phyloP scores from a whole-genome alignment of 2,329 filamentous ascomycete genomes.

The Epichloe baconii region DNA sequence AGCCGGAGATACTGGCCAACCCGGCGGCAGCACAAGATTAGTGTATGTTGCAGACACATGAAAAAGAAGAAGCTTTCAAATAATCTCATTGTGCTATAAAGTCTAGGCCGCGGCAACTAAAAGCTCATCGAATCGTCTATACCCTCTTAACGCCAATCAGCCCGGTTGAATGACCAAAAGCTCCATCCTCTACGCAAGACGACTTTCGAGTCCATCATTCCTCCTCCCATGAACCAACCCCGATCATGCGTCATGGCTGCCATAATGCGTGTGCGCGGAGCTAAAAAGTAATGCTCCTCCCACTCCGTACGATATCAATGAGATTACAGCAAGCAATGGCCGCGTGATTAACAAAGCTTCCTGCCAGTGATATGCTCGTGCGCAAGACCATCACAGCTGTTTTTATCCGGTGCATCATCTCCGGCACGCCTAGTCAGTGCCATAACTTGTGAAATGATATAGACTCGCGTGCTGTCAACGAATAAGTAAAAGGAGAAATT shows the following conservation, averaged over 20 bases:
- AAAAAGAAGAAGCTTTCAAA: neutral
- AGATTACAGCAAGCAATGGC: slow-evolving; percentile 7
- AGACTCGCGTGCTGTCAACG: neutral
- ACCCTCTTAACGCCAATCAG: slow-evolving; percentile 24
- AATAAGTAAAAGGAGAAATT: neutral
- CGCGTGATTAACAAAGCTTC: slow-evolving; percentile 5
- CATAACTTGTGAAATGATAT: neutral
- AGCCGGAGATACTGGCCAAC: neutral
- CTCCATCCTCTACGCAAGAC: slow-evolving; percentile 7
- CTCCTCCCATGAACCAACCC: slow-evolving; percentile 2
- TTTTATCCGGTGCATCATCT: slow-evolving; percentile 8
- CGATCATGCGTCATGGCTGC: slow-evolving; percentile 5
- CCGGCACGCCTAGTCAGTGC: neutral
- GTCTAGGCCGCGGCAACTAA: slow-evolving; percentile 12
- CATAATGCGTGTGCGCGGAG: slow-evolving; percentile 1
- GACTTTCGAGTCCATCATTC: slow-evolving; percentile 4
- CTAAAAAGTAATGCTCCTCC: neutral
- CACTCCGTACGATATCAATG: slow-evolving; percentile 9
- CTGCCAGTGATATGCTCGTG: slow-evolving; percentile 4
- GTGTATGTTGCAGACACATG: neutral
- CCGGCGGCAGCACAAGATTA: neutral
- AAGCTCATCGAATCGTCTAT: slow-evolving; percentile 28
- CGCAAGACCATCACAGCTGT: slow-evolving; percentile 6
- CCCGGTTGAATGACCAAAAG: slow-evolving; percentile 19
- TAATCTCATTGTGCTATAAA: slow-evolving; percentile 9